Evolutionary conservation across 768 basidiomycete genomes (phyloP), one percentile per base, ranked within the genome.

Genomic region (Russula dissimulans): DNA sequence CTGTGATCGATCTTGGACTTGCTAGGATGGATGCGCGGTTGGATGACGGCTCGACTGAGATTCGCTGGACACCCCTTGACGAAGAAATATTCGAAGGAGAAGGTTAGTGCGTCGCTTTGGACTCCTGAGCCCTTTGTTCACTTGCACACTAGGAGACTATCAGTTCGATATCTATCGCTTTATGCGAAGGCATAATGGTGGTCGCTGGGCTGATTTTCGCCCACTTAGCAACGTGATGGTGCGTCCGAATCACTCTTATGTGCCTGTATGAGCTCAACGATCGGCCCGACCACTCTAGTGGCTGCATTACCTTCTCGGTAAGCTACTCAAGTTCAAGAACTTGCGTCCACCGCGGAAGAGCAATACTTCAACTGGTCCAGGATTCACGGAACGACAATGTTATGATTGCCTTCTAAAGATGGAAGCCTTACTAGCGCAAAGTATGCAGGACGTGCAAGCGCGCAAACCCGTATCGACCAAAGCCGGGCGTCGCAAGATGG

Each of bases 121-220:
- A 44, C 11, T 29, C 26, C n/a, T 52, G 18, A 17, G 18, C 6
- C 11, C 7, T 57, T 7, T 52, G 42, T 47, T 61, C 29, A 57
- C 18, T 22, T 12, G 18, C 49, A 49, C 14, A 63, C 56, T 62
- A 89, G 88, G 92, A 10, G 91, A 93, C 70, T 89, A 91, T 67
- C 97, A 98, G 71, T 97, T 92, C 71, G 93, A 97, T 69, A 78
- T 97, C 4, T 99, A 99, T 68, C 83, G 95, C 45, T 81, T 86
- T 73, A 97, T 98, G 91, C 77, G 78, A 51, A 74, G 76, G 34
- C 74, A 83, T 62, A 83, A 81, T 48, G 73, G 77, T 5, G 75
- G 76, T 39, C 70, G 76, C 44, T 99, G 97, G 97, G 79, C 82
- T 65, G 78, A 72, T 10, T 97, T 85, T 70, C 78, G 83, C 57